Evolutionary conservation across 2,329 filamentous ascomycete species (phyloP).

Genomic region (Gremmenia infestans): DNA sequence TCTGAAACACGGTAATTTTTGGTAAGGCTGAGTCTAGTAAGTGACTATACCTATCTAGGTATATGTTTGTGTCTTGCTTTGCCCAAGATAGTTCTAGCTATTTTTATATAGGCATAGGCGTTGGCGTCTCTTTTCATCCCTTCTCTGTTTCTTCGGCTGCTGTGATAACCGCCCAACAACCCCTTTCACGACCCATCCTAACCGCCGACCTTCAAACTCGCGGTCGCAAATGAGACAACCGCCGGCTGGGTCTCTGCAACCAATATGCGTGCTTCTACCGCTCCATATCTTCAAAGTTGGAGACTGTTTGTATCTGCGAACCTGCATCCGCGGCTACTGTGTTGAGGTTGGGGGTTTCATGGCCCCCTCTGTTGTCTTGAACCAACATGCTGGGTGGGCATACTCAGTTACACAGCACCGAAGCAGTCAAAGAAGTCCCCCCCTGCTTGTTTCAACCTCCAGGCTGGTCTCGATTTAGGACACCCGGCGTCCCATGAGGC

Average conservation of each 20-base stretch:
- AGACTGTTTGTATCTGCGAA: conserved; percentile 5
- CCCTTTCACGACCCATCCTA: not conserved
- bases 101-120: not conserved
- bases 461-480: conserved; percentile 21
- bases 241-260: conserved; percentile 3
- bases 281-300: conserved; percentile 1
- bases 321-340: conserved; percentile 13
- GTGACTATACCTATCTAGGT: too few relatives aligned
- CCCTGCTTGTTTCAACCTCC: conserved; percentile 13
- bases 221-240: conserved; percentile 13
- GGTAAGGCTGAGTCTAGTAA: too few relatives aligned
- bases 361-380: not conserved
- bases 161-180: not conserved
- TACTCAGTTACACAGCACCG: conserved; percentile 6
- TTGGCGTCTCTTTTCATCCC: not conserved
- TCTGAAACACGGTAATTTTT: not conserved
- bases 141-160: not conserved
- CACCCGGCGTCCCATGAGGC: conserved; percentile 23
- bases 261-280: conserved; percentile 4
- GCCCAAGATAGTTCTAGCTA: not conserved
- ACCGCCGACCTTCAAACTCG: not conserved
- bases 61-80: not conserved
- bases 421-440: conserved; percentile 6
- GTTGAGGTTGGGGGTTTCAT: conserved; percentile 4
- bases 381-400: conserved; percentile 3